phyloP scores from a whole-genome alignment of 2,329 filamentous ascomycete genomes.

The Camillea tinctor region DNA sequence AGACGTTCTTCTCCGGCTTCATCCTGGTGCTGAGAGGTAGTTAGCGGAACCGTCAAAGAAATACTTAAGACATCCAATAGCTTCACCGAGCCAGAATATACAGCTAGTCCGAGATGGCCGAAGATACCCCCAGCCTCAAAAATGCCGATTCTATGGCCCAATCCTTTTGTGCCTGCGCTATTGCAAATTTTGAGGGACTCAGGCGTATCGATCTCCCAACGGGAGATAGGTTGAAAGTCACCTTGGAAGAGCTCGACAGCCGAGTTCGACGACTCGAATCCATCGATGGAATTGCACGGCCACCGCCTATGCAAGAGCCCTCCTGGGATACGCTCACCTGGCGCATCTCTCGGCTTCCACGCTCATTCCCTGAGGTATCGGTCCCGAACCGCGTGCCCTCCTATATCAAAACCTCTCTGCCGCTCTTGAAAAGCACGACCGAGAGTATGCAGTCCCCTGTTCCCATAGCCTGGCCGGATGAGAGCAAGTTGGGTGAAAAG shows the following conservation, averaged over 20 bases:
- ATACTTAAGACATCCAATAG: not conserved
- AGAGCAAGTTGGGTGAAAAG: constrained; percentile 7
- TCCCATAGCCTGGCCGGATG: constrained; percentile 8
- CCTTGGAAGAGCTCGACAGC: constrained; percentile 19
- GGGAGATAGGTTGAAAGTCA: not conserved
- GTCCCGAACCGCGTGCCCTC: constrained; percentile 6
- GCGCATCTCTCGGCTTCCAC: constrained; percentile 19
- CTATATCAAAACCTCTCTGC: constrained; percentile 7
- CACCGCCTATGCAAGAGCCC: constrained; percentile 22
- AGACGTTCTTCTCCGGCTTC: not conserved
- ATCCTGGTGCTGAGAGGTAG: not conserved
- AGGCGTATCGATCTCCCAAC: constrained; percentile 1
- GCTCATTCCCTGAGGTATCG: not conserved
- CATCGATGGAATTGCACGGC: constrained; percentile 13
- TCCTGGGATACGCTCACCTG: constrained; percentile 27
- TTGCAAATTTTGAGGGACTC: constrained; percentile 26
- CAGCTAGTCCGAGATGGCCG: not conserved
- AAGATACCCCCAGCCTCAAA: not conserved
- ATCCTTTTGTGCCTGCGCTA: constrained; percentile 22
- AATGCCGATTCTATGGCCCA: constrained; percentile 9
- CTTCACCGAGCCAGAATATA: not conserved
- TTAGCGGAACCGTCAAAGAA: too few relatives aligned
- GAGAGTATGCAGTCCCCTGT: constrained; percentile 3
- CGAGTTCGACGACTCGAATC: constrained; percentile 22
- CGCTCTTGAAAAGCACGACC: constrained; percentile 15